phyloP scores from a whole-genome alignment of 805 yeast genomes.

The Ogataea pignaliae region DNA sequence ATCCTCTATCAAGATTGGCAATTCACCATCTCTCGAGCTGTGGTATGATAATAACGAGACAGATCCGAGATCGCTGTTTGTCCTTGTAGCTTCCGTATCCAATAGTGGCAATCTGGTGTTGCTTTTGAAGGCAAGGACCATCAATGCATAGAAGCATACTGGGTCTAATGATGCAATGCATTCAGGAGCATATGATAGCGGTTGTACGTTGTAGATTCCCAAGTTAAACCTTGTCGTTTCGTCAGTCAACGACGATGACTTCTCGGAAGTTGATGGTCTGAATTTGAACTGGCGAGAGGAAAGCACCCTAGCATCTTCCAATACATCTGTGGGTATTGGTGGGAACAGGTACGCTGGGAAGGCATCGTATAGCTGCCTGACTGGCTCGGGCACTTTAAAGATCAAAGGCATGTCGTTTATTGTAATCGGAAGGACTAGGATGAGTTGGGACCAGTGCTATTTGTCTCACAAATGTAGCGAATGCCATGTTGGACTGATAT shows the following conservation, averaged over 20 bases:
- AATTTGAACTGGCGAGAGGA: constrained; percentile 22
- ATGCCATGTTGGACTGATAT: no score
- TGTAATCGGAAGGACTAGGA: no score
- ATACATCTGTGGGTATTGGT: constrained; percentile 24
- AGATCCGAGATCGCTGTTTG: constrained; percentile 22
- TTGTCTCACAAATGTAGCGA: no score
- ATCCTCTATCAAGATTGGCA: constrained; percentile 58
- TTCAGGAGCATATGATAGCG: constrained; percentile 25
- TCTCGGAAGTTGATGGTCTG: constrained; percentile 1
- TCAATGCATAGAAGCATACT: constrained; percentile 42
- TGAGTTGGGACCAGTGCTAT: no score
- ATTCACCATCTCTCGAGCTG: constrained; percentile 43
- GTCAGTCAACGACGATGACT: constrained; percentile 13
- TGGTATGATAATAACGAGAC: constrained; percentile 43
- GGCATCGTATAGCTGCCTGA: constrained; percentile 41
- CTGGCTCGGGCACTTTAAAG: constrained; percentile 34
- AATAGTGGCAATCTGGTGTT: constrained; percentile 37
- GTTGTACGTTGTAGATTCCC: constrained; percentile 47
- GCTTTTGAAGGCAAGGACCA: constrained; percentile 44
- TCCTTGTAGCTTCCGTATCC: background rate
- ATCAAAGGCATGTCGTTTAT: constrained; percentile 2
- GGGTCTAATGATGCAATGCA: constrained; percentile 54
- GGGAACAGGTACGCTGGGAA: constrained; percentile 48
- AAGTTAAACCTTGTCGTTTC: constrained; percentile 38
- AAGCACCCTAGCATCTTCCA: constrained; percentile 5